A percentile compares a stretch with the other conserved stretches of the same genome.
phyloP scores from a whole-genome alignment of 2,329 filamentous ascomycete species.

The Escovopsis sp. region DNA sequence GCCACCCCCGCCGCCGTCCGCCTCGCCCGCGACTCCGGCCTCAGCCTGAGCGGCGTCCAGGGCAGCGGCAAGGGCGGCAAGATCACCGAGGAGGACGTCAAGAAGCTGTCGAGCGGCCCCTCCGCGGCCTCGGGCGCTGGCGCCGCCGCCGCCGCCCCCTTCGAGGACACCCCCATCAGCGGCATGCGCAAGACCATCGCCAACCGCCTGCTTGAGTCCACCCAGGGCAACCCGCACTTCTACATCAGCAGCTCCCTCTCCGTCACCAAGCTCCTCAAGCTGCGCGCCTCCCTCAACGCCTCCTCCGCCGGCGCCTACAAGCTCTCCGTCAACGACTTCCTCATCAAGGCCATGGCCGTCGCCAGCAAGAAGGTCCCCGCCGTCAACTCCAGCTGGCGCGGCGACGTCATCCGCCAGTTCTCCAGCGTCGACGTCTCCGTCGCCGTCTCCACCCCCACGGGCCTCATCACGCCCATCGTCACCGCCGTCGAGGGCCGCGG shows the following conservation, averaged over 20 bases:
- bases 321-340: conserved; percentile 98
- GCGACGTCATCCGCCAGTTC: conserved; percentile 82
- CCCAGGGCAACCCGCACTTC: conserved; percentile 94
- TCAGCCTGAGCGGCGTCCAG: conserved; percentile 65
- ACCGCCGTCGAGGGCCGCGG: conserved; percentile 76
- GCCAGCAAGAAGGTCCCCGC: conserved; percentile 88
- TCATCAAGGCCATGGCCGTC: conserved; percentile 86
- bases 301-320: conserved; percentile 89
- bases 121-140: conserved; percentile 18
- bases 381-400: conserved; percentile 92
- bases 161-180: conserved; percentile 69
- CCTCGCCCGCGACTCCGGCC: conserved; percentile 70
- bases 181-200: conserved; percentile 99
- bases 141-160: conserved; percentile 46
- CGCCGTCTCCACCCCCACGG: conserved; percentile 80
- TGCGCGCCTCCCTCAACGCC: conserved; percentile 83
- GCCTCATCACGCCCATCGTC: conserved; percentile 95
- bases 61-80: conserved; percentile 73
- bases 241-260: conserved; percentile 86
- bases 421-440: conserved; percentile 89
- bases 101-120: conserved; percentile 54
- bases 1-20: conserved; percentile 60
- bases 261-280: conserved; percentile 89
- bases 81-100: conserved; percentile 84
- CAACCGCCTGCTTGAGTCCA: conserved; percentile 71